phyloP scores from a whole-genome alignment of 2,329 filamentous ascomycete species.

The Dissoconium aciculare region DNA sequence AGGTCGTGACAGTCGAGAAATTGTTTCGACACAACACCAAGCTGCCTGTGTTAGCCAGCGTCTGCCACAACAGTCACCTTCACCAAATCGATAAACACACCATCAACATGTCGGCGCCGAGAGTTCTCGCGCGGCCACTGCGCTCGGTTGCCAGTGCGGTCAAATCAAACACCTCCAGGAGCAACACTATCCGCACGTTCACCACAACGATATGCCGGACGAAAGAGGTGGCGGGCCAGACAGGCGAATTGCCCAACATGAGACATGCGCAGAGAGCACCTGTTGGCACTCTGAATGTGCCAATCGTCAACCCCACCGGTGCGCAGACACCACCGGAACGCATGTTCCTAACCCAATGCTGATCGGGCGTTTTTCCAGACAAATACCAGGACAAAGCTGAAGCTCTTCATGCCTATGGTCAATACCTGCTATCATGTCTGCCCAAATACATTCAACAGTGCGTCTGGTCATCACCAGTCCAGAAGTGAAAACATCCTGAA shows the following conservation, averaged over 20 bases:
- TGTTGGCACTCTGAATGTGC: conserved; percentile 49
- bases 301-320: conserved; percentile 67
- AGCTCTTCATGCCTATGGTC: conserved; percentile 80
- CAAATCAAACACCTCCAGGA: no score
- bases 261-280: conserved; percentile 27
- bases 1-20: no score
- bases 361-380: no score
- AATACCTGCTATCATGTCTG: conserved; percentile 90
- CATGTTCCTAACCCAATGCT: no score
- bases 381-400: conserved; percentile 81
- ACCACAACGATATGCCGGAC: conserved; percentile 27
- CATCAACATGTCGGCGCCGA: no score
- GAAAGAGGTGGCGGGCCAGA: conserved; percentile 31
- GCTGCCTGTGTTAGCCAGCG: no score
- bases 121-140: conserved; percentile 6
- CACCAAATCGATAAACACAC: no score
- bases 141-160: conserved; percentile 7
- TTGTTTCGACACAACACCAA: no score
- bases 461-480: no score
- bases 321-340: conserved; percentile 1
- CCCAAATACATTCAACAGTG: conserved; percentile 94
- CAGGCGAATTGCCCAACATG: conserved; percentile 33
- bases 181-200: conserved; percentile 27
- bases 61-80: no score
- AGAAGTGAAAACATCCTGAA: no score